phyloP scores from a whole-genome alignment of 2,329 filamentous ascomycete genomes.

The Cladosporium sp. region DNA sequence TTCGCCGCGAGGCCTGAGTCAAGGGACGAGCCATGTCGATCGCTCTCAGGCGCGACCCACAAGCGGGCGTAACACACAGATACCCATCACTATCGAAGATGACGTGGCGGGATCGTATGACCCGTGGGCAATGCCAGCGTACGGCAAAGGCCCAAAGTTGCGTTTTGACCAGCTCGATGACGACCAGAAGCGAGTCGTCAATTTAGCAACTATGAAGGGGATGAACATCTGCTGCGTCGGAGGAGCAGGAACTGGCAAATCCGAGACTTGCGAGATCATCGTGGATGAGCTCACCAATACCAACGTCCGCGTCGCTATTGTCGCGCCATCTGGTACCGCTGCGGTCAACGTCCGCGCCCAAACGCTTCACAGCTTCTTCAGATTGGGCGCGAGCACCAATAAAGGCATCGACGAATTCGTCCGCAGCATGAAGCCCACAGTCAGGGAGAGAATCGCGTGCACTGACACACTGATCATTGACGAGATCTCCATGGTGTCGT shows the following conservation, averaged over 20 bases:
- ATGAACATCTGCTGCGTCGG: constrained; percentile 17
- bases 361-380: constrained; percentile 60
- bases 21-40: background rate
- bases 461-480: constrained; percentile 63
- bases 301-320: constrained; percentile 48
- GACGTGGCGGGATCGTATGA: background rate
- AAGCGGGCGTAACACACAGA: background rate
- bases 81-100: background rate
- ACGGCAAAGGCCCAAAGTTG: background rate
- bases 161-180: background rate
- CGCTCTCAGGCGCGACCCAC: background rate
- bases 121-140: background rate
- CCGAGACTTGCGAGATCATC: constrained; percentile 4
- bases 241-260: constrained; percentile 26
- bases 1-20: background rate
- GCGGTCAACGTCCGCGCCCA: constrained; percentile 58
- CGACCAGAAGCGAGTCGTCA: background rate
- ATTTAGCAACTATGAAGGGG: background rate
- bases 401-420: constrained; percentile 43
- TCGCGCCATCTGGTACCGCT: constrained; percentile 62
- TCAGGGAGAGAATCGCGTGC: constrained; percentile 40
- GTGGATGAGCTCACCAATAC: constrained; percentile 36
- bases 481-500: constrained; percentile 67
- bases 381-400: constrained; percentile 53
- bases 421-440: constrained; percentile 18